Conservation (phyloP, 192 early-diverging fungal species). For the Coemansia sp. region DNA sequence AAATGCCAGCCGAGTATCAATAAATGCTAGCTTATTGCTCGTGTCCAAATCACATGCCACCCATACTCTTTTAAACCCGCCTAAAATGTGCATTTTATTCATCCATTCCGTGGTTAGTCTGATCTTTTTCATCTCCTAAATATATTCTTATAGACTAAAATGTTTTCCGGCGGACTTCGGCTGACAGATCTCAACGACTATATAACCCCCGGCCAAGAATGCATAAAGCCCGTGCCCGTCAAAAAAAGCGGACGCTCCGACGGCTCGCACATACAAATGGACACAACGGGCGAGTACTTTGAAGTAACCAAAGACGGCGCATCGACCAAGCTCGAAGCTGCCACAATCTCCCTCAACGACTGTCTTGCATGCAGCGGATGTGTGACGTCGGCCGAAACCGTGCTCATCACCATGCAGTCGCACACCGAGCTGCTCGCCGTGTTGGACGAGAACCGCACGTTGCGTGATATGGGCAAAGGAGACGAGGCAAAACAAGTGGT, state of each 20-base stretch:
- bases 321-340: constrained; percentile 82
- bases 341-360: constrained; percentile 89
- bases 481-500: constrained; percentile 58
- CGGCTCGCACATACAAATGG: constrained; percentile 74
- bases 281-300: constrained; percentile 77
- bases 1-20: no score
- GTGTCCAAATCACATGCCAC: no score
- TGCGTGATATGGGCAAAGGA: constrained; percentile 20
- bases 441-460: constrained; percentile 41
- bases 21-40: no score
- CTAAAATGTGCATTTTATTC: no score
- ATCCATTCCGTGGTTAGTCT: no score
- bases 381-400: constrained; percentile 95
- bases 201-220: constrained; percentile 94
- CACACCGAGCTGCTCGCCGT: constrained; percentile 75
- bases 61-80: no score
- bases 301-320: constrained; percentile 86
- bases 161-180: constrained; percentile 81
- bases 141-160: background rate
- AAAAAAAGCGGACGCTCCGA: constrained; percentile 61
- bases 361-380: constrained; percentile 99
- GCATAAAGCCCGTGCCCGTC: constrained; percentile 91
- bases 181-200: constrained; percentile 97
- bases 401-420: constrained; percentile 89
- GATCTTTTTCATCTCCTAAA: background rate